These are phyloP conservation scores for Thinopyrum elongatum DNA, from an alignment of 176 grass and related monocot species.

Conservation along the genomic window DNA sequence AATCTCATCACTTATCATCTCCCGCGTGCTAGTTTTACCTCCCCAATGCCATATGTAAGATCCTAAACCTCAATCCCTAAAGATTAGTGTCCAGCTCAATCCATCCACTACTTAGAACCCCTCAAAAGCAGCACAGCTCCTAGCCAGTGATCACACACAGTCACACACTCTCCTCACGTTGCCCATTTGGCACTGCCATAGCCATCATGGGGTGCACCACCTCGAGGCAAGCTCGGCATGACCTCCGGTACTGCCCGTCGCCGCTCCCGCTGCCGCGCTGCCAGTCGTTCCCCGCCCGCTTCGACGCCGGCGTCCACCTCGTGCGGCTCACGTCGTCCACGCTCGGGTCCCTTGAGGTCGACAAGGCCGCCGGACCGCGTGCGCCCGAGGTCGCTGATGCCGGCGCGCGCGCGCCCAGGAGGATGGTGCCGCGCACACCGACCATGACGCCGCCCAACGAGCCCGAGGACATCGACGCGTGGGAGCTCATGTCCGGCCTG, in stretches of 20 bases:
- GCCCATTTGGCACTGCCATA: neutral
- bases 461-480: constrained; percentile 78
- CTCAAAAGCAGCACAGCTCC: constrained; percentile 14
- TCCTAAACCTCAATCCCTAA: constrained; percentile 54
- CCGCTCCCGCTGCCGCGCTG: constrained; percentile 54
- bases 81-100: constrained; percentile 48
- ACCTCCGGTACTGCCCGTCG: constrained; percentile 56
- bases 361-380: constrained; percentile 19
- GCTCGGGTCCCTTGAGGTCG: constrained; percentile 62
- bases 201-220: constrained; percentile 84
- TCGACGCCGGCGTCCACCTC: constrained; percentile 39
- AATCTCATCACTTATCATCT: neutral
- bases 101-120: constrained; percentile 34
- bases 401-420: neutral
- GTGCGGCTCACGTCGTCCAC: constrained; percentile 70
- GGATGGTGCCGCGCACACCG: constrained; percentile 54
- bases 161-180: neutral
- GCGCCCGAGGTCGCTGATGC: neutral
- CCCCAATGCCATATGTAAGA: constrained; percentile 38
- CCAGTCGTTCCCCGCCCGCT: constrained; percentile 40
- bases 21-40: neutral
- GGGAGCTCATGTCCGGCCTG: constrained; percentile 79
- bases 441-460: constrained; percentile 95
- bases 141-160: neutral
- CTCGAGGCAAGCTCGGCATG: constrained; percentile 73